Percentiles rank a stretch among this genome's conserved stretches.
phyloP scores from a whole-genome alignment of 805 yeast species.

The Saccharomycopsis capsularis region DNA sequence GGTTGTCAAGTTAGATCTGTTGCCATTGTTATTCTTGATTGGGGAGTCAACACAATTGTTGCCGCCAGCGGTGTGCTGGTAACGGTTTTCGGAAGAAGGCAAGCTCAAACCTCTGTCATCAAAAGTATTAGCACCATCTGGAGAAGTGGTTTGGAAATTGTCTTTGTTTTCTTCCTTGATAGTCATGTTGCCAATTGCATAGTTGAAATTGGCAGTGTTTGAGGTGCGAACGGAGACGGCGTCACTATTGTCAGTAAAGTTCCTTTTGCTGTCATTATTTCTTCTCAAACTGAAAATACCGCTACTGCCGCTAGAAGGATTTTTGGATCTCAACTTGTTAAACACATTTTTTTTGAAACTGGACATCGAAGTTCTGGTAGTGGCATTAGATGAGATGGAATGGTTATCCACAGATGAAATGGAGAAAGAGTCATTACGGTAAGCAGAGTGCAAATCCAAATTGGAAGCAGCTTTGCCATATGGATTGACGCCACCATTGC shows the following conservation, averaged over 20 bases:
- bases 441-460: conserved; percentile 13
- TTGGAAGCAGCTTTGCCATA: conserved; percentile 10
- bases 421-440: conserved; percentile 17
- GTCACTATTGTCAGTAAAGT: conserved; percentile 10
- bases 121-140: too few relatives aligned
- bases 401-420: conserved; percentile 13
- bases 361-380: conserved; percentile 20
- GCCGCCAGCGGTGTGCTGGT: not conserved
- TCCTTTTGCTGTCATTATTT: not conserved
- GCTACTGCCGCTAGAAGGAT: not conserved
- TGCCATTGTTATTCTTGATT: not conserved
- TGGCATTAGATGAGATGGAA: conserved; percentile 16
- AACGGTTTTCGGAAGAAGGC: not conserved
- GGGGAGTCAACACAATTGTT: not conserved
- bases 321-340: conserved; percentile 10
- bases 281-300: conserved; percentile 7
- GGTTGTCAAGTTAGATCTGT: not conserved
- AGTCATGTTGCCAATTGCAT: conserved; percentile 14
- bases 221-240: conserved; percentile 15
- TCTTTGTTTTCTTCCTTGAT: conserved; percentile 5
- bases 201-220: conserved; percentile 20
- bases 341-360: conserved; percentile 18
- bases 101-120: not conserved
- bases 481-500: not conserved
- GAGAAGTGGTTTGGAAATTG: not conserved